Evolutionary conservation across 805 yeast genomes (phyloP).

Genomic region (Saccharomycopsis capsularis): DNA sequence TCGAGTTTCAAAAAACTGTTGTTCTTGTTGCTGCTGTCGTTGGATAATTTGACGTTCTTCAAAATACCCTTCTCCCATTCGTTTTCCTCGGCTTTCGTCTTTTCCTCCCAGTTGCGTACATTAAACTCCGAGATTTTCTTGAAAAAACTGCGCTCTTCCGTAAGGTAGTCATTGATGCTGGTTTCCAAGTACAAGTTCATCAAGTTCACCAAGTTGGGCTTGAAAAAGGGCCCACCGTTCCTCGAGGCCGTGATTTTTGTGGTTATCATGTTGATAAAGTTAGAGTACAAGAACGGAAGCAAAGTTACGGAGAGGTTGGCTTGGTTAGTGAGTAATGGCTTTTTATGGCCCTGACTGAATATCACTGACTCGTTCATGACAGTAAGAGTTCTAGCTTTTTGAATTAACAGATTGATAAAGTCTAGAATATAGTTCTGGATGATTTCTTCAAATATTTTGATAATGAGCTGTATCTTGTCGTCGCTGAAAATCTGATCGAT

Average conservation of each 20-base stretch:
- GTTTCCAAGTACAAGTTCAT: conserved; percentile 35
- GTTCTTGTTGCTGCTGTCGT: conserved; percentile 34
- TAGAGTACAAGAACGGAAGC: conserved; percentile 26
- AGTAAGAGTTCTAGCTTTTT: conserved; percentile 22
- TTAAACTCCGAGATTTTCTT: conserved; percentile 28
- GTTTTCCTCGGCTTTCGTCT: conserved; percentile 32
- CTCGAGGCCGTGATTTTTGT: conserved; percentile 32
- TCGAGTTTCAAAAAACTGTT: conserved; percentile 30
- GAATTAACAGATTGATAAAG: conserved; percentile 26
- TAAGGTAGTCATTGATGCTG: conserved; percentile 29
- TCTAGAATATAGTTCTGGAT: conserved; percentile 32
- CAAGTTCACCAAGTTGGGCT: conserved; percentile 27
- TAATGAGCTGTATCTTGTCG: conserved; percentile 34
- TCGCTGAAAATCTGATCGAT: conserved; percentile 32
- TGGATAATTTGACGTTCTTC: conserved; percentile 24
- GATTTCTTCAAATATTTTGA: conserved; percentile 33
- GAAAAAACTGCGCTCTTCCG: conserved; percentile 29
- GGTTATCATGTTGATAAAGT: conserved; percentile 28
- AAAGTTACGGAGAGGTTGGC: conserved; percentile 7
- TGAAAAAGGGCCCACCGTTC: conserved; percentile 32
- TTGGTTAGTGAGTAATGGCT: conserved; percentile 5
- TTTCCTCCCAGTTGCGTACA: conserved; percentile 36
- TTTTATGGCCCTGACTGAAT: conserved; percentile 25
- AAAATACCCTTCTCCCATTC: conserved; percentile 34
- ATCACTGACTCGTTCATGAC: conserved; percentile 25